Evolutionary conservation across 176 grass and related monocot species (phyloP).

Genomic region (Echinochloa phyllopogon): DNA sequence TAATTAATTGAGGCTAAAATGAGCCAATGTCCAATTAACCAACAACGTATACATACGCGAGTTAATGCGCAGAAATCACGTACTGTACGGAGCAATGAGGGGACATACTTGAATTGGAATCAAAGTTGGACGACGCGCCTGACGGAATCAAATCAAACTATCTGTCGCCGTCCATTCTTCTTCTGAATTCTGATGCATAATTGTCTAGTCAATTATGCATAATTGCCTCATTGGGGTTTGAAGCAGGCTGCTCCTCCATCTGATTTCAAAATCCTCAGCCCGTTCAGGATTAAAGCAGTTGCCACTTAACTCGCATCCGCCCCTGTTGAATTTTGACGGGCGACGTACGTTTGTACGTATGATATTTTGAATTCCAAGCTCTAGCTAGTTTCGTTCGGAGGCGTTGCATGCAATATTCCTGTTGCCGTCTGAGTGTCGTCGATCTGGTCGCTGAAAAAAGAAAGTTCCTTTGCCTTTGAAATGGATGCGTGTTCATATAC

Average conservation of each 20-base stretch:
- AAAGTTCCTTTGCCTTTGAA: not conserved
- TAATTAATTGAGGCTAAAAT: too few relatives aligned
- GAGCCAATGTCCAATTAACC: too few relatives aligned
- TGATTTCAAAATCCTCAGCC: not conserved
- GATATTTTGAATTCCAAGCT: not conserved
- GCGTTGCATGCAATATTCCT: not conserved
- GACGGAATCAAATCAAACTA: slow-evolving; percentile 31
- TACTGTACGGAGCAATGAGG: too few relatives aligned
- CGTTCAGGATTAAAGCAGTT: not conserved
- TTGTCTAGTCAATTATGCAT: not conserved
- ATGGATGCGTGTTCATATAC: not conserved
- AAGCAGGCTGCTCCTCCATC: not conserved
- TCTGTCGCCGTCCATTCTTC: not conserved
- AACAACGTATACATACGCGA: not conserved
- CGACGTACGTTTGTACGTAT: not conserved
- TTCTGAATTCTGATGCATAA: not conserved
- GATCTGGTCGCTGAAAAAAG: not conserved
- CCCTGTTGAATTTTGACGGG: slow-evolving; percentile 31
- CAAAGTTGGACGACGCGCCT: slow-evolving; percentile 18
- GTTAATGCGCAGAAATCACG: not conserved
- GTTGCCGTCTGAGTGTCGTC: not conserved
- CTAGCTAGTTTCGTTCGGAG: not conserved
- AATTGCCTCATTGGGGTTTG: slow-evolving; percentile 6
- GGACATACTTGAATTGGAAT: not conserved
- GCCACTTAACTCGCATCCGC: not conserved